Evolutionary conservation across 1,284 basidiomycete species (phyloP).

Genomic region (Tilletia horrida): DNA sequence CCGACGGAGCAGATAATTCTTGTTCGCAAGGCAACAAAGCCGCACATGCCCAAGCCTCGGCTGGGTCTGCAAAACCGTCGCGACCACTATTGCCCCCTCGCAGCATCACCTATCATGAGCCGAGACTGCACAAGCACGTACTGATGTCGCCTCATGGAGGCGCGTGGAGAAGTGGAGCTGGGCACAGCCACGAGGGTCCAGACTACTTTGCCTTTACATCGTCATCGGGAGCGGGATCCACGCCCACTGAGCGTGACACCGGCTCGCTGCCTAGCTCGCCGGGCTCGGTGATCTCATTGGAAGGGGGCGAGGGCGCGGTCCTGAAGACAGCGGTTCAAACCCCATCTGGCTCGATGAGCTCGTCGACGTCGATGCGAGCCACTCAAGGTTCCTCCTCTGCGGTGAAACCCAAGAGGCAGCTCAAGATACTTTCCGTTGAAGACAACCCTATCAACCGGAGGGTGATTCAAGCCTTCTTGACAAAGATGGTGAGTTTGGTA

Average conservation of each 20-base stretch:
- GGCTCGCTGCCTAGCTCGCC: constrained; percentile 52
- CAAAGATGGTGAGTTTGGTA: constrained; percentile 60
- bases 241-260: neutral
- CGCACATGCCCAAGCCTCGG: neutral
- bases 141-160: constrained; percentile 37
- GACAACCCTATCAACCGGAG: constrained; percentile 53
- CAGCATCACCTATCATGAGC: constrained; percentile 52
- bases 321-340: constrained; percentile 55
- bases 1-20: no score
- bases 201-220: constrained; percentile 25
- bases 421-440: constrained; percentile 32
- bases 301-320: constrained; percentile 59
- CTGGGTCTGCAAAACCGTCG: constrained; percentile 11
- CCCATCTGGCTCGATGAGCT: constrained; percentile 32
- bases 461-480: constrained; percentile 72
- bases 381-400: neutral
- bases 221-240: neutral
- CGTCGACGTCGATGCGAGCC: constrained; percentile 69
- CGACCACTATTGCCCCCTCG: constrained; percentile 43
- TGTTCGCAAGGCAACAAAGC: no score
- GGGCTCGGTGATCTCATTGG: constrained; percentile 56
- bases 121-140: constrained; percentile 41
- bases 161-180: constrained; percentile 18
- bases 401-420: constrained; percentile 46
- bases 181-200: constrained; percentile 20